Evolutionary conservation across 768 basidiomycete genomes (phyloP).

Genomic region (Mycena floridula): DNA sequence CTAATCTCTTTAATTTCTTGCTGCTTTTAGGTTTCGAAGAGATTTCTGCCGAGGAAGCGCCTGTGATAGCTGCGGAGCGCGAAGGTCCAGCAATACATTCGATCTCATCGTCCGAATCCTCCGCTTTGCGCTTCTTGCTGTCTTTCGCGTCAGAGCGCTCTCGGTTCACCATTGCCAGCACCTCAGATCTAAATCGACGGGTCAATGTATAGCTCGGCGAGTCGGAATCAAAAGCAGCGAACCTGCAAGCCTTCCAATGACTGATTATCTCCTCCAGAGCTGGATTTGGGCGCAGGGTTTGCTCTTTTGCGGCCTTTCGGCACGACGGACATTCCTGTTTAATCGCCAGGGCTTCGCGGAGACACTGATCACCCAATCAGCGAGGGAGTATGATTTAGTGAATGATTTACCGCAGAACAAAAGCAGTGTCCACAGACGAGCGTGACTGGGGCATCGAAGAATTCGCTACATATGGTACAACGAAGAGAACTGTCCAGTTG

Average conservation of each 20-base stretch:
- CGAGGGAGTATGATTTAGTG: not conserved
- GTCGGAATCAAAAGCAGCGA: conserved; percentile 8
- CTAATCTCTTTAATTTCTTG: too few relatives aligned
- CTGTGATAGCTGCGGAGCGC: too few relatives aligned
- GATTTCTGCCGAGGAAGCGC: not conserved
- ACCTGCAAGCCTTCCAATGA: conserved; percentile 76
- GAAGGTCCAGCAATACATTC: conserved; percentile 21
- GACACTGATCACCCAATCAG: conserved; percentile 44
- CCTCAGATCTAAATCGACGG: too few relatives aligned
- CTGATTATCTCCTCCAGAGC: conserved; percentile 61
- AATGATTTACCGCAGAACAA: conserved; percentile 58
- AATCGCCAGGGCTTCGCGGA: conserved; percentile 48
- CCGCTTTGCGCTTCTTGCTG: conserved; percentile 30
- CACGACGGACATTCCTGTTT: conserved; percentile 74
- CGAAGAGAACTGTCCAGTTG: conserved; percentile 59
- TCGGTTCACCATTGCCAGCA: too few relatives aligned
- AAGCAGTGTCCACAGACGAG: conserved; percentile 78
- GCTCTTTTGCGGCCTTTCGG: conserved; percentile 51
- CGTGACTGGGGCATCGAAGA: conserved; percentile 67
- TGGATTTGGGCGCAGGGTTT: conserved; percentile 61
- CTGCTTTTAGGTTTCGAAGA: too few relatives aligned
- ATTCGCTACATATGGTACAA: conserved; percentile 73
- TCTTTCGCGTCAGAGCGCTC: conserved; percentile 9
- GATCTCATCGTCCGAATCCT: conserved; percentile 21
- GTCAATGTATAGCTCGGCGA: too few relatives aligned